Evolutionary conservation across 2,329 filamentous ascomycete species (phyloP), one percentile per base, ranked within the genome.

Genomic region (Pseudovirgaria hyperparasitica): DNA sequence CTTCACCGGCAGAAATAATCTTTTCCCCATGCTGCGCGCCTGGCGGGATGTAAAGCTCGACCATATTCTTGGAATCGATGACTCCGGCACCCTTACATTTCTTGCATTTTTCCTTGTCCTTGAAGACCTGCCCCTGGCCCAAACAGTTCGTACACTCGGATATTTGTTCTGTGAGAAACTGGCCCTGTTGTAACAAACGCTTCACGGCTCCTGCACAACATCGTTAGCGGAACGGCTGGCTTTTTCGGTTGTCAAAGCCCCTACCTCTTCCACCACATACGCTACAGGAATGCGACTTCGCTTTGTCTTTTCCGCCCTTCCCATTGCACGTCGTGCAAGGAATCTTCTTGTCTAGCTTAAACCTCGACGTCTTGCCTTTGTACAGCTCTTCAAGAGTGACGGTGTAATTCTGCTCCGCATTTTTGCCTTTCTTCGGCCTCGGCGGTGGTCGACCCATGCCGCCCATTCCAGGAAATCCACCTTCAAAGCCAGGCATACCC

Each of bases 331-430:
- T 69, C 32, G 68, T 68, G 59, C 90, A 98, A 35, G 93, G 66
- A 35, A 94, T 71, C 48, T 93, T 87, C 64, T 96, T 96, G 46
- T 86, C 92, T 47, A 82, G 90, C 6, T 84, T 76, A 53, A 98
- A 94, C 60, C 92, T 90, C 48, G 92, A 90, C 1, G 90, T 94
- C 67, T 96, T 94, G 45, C 90, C 90, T 61, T 92, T 94, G 69
- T 96, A 98, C 17, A 98, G 67, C 56, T 98, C 90, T 54, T 96
- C 90, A 33, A 98, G 61, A 2, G 75, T 80, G 31, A 96, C 82
- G 51, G 85, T 76, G 58, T 98, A 96, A 43, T 82, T 72, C 45
- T 92, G 82, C 51, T 92, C 78, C 54, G 94, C 87, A 40, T 86
- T 76, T 28, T 70, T 73, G 23, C 87, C 85, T 43, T 75, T 79